A percentile compares a stretch with the other conserved stretches of the same genome.
These are phyloP conservation scores for Encephalitozoon romaleae DNA, from an alignment of 371 early-diverging fungal genomes.

Conservation along the genomic window DNA sequence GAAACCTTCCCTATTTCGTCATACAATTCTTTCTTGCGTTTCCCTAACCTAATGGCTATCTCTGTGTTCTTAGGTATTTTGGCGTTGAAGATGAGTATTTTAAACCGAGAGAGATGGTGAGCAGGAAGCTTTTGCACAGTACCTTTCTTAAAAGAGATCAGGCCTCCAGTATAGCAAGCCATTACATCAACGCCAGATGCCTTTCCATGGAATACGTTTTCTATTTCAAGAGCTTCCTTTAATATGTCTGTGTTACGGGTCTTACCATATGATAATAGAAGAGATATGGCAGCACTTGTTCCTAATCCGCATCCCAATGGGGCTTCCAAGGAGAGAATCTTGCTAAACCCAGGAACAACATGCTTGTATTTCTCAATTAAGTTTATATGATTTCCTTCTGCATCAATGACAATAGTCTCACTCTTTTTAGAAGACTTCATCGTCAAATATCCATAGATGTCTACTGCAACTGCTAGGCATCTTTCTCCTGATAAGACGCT, in stretches of 20 bases:
- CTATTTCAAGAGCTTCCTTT: neutral
- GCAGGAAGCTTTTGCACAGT: neutral
- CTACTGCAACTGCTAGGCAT: conserved; percentile 30
- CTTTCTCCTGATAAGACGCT: conserved; percentile 24
- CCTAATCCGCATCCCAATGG: conserved; percentile 36
- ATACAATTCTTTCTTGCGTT: conserved; percentile 7
- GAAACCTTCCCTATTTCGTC: conserved; percentile 22
- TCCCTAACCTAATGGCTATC: neutral
- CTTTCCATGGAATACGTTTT: conserved; percentile 42
- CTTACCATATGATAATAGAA: conserved; percentile 2
- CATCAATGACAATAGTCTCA: neutral
- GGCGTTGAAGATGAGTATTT: conserved; percentile 35
- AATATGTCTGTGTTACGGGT: neutral
- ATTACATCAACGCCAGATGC: conserved; percentile 33
- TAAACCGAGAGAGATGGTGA: neutral
- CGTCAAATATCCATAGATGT: neutral
- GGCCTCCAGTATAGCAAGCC: conserved; percentile 5
- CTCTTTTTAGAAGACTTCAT: neutral
- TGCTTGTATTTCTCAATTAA: neutral
- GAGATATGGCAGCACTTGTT: conserved; percentile 29
- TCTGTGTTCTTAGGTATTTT: conserved; percentile 11
- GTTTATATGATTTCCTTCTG: neutral
- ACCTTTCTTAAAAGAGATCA: conserved; percentile 28
- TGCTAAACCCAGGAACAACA: neutral
- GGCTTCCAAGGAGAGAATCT: neutral